These are phyloP conservation scores for Daldinia vernicosa DNA, from an alignment of 495 filamentous ascomycete genomes.

Conservation along the genomic window DNA sequence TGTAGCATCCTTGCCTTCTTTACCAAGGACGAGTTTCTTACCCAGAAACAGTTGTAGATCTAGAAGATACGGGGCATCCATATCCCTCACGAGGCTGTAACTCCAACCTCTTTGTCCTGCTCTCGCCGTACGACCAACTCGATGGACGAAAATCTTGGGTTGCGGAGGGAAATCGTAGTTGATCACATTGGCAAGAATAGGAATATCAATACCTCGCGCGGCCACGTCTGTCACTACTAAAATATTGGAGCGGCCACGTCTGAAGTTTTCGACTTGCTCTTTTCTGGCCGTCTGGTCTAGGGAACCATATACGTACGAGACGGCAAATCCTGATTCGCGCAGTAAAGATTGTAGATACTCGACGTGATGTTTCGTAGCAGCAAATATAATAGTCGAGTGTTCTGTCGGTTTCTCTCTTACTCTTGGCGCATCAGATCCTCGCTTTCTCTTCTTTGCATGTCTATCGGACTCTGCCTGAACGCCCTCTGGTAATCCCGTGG, in stretches of 20 bases:
- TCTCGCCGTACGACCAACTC: conserved; percentile 93
- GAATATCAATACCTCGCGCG: conserved; percentile 97
- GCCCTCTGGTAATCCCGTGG: conserved; percentile 72
- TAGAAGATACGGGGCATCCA: conserved; percentile 88
- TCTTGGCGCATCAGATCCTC: conserved; percentile 60
- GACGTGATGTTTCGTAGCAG: conserved; percentile 97
- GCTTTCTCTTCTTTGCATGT: conserved; percentile 73
- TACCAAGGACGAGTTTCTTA: conserved; percentile 76
- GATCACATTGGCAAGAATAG: conserved; percentile 93
- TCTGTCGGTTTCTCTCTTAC: conserved; percentile 67
- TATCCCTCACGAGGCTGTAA: conserved; percentile 86
- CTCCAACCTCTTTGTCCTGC: conserved; percentile 93
- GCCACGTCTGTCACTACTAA: conserved; percentile 98
- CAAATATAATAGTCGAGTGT: conserved; percentile 92
- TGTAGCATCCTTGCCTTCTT: conserved; percentile 58
- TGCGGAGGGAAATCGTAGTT: conserved; percentile 99
- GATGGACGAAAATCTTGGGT: conserved; percentile 95
- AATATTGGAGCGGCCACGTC: conserved; percentile 83
- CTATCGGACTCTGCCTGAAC: conserved; percentile 57
- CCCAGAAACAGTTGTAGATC: conserved; percentile 96
- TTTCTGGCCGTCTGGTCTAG: conserved; percentile 92
- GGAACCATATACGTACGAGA: conserved; percentile 92
- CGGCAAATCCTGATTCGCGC: conserved; percentile 77
- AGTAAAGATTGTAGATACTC: conserved; percentile 86
- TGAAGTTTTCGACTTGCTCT: conserved; percentile 87